phyloP scores from a whole-genome alignment of 352 stramenopile genomes.

The Blastocystis sp. region DNA sequence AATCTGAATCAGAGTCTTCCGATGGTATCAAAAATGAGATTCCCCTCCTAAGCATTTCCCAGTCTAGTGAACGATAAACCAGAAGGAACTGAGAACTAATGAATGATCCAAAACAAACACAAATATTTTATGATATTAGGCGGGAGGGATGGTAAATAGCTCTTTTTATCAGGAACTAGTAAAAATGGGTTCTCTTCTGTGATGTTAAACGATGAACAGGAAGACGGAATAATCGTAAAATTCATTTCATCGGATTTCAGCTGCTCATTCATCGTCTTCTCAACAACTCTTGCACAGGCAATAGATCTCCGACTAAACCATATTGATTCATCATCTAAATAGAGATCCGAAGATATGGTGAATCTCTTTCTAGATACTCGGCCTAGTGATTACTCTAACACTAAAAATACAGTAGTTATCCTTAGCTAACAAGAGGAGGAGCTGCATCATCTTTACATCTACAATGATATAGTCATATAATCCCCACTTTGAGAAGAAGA shows the following conservation, averaged over 20 bases:
- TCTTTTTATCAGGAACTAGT: neutral
- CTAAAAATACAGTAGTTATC: neutral
- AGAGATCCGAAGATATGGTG: neutral
- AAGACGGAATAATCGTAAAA: too few relatives aligned
- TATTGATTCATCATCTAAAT: neutral
- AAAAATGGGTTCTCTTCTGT: neutral
- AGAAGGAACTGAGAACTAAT: neutral
- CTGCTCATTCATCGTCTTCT: too few relatives aligned
- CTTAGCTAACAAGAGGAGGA: neutral
- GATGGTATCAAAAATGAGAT: conserved; percentile 28
- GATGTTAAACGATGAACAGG: too few relatives aligned
- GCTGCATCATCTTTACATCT: neutral
- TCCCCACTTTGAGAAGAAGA: neutral
- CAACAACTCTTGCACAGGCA: neutral
- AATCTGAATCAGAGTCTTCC: neutral
- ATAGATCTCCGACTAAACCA: neutral
- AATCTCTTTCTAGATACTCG: neutral
- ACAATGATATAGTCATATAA: neutral
- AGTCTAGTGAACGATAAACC: neutral
- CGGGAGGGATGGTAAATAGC: neutral
- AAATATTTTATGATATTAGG: neutral
- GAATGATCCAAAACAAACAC: neutral
- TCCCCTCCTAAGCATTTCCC: conserved; percentile 21
- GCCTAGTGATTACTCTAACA: neutral
- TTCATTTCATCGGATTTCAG: too few relatives aligned